phyloP scores from a whole-genome alignment of 148 eudicot genomes.

The Amaranthus hypochondriacus region DNA sequence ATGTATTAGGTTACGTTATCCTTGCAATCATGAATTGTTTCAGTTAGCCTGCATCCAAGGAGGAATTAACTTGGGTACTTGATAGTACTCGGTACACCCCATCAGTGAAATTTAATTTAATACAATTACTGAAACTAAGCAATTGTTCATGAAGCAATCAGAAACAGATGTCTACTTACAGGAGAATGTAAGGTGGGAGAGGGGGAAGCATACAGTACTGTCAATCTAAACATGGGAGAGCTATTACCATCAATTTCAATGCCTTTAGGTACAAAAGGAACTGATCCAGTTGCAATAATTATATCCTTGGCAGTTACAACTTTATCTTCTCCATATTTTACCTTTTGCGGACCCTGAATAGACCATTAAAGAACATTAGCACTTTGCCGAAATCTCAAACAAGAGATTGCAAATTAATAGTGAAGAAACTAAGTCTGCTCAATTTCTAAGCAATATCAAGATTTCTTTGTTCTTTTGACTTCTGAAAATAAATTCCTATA shows the following conservation, averaged over 20 bases:
- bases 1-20: neutral
- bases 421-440: neutral
- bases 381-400: neutral
- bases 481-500: neutral
- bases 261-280: conserved; percentile 94
- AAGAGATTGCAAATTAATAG: neutral
- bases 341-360: conserved; percentile 87
- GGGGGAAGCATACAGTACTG: neutral
- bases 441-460: neutral
- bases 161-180: neutral
- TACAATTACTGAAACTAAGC: neutral
- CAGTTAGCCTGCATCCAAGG: neutral
- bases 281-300: conserved; percentile 96
- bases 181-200: neutral
- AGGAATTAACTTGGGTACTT: neutral
- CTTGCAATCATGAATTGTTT: neutral
- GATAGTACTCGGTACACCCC: no score
- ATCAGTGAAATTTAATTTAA: no score
- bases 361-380: conserved; percentile 13
- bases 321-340: conserved; percentile 60
- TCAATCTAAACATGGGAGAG: neutral
- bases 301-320: conserved; percentile 85
- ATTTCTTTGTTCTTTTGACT: neutral
- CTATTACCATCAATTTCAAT: conserved; percentile 94
- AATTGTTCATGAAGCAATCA: neutral